Base-by-base conservation (phyloP, 116 monocot genomes). In the Posidonia oceanica region DNA sequence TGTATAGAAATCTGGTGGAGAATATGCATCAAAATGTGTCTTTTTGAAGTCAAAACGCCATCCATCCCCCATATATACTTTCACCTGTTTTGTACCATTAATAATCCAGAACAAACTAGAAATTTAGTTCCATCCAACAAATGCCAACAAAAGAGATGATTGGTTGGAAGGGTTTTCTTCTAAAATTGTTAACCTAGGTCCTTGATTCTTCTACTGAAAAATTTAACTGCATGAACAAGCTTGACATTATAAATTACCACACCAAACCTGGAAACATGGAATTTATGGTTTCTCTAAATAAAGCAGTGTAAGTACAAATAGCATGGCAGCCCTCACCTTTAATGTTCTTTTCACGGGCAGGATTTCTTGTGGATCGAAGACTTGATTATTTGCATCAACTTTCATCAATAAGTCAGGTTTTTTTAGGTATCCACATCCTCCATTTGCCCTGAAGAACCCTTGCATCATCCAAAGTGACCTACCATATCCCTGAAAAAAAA, bases 381-480 rank as follows among this genome's bases (percentile, higher is more conserved):
- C 69, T 36, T 78, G 54, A 62, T 61, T 71, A 18, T 76, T 40
- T 76, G 66, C 51, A 55, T 59, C 82, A 36, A 13, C 60, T n/a
- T 79, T 60, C 64, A 93, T 64, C 29, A 88, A 66, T 38, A 93
- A 76, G 70, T 86, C 88, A 36, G 93, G 93, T 54, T 93, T 93
- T 70, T 79, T 93, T 8, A 93, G 77, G 64, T 82, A 93, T 5
- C 93, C 93, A 69, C 88, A 86, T 2, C 88, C 89, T 52, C 89
- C 93, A 61, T 93, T 93, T 14, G 93, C 86, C 79, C 79, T 80
- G 44, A 77, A 93, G 44, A 93, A 80, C 16, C 93, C 93, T 20
- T 93, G 93, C 93, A 93, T 83, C 76, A 88, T 48, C 88, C 86
- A 93, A 3, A 93, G 82, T n/a, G 86, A 75, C 62, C 81, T 86